A percentile compares a stretch with the other conserved stretches of the same genome.
Evolutionary conservation across 192 early-diverging fungal species (phyloP).

Genomic region (Ambispora gerdemannii): DNA sequence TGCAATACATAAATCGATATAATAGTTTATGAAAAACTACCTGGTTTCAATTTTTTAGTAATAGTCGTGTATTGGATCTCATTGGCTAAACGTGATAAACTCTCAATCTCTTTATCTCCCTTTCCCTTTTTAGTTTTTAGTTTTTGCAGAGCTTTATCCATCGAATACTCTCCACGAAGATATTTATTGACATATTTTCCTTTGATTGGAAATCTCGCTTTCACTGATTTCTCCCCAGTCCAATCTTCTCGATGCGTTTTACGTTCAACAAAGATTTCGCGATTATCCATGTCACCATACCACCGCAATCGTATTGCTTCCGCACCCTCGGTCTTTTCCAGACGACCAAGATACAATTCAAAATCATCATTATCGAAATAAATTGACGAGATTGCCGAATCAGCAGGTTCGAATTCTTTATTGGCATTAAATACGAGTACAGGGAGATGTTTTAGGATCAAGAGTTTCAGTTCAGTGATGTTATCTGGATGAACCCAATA

Average conservation of each 20-base stretch:
- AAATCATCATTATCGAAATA: constrained; percentile 97
- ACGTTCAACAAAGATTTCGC: constrained; percentile 94
- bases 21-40: constrained; percentile 25
- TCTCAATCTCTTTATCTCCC: constrained; percentile 80
- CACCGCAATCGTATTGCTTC: constrained; percentile 92
- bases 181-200: constrained; percentile 94
- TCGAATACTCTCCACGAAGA: constrained; percentile 72
- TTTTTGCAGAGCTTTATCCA: constrained; percentile 78
- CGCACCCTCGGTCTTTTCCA: constrained; percentile 92
- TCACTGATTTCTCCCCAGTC: constrained; percentile 94
- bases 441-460: constrained; percentile 90
- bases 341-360: constrained; percentile 87
- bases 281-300: constrained; percentile 89
- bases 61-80: constrained; percentile 74
- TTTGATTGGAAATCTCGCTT: constrained; percentile 94
- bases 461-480: constrained; percentile 91
- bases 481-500: constrained; percentile 99
- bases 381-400: constrained; percentile 92
- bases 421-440: constrained; percentile 90
- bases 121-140: constrained; percentile 73
- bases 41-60: constrained; percentile 73
- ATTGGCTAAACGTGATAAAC: constrained; percentile 64
- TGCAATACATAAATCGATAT: neutral
- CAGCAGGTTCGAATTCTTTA: constrained; percentile 62
- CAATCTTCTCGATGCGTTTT: constrained; percentile 97